A percentile compares a stretch with the other conserved stretches of the same genome.
Evolutionary conservation across 495 filamentous ascomycete species (phyloP).

Genomic region (Penicillium odoratum): DNA sequence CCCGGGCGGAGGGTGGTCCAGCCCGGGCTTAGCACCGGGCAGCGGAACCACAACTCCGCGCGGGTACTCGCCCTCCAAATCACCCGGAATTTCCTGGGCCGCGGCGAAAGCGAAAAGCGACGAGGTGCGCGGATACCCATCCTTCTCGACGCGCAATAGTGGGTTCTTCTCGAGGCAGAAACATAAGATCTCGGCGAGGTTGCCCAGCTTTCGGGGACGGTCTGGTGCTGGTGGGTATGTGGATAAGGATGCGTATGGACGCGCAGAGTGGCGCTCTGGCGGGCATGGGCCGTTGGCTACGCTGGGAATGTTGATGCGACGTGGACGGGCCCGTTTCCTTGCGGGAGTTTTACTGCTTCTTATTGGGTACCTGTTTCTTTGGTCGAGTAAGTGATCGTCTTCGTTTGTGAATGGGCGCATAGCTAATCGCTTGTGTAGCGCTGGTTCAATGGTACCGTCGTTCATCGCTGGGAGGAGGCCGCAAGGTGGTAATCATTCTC

Average conservation of each 20-base stretch:
- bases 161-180: conserved; percentile 82
- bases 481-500: conserved; percentile 90
- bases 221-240: conserved; percentile 48
- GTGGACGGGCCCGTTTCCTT: conserved; percentile 60
- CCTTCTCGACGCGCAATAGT: conserved; percentile 75
- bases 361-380: conserved; percentile 62
- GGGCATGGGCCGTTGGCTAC: conserved; percentile 32
- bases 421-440: conserved; percentile 21
- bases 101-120: conserved; percentile 74
- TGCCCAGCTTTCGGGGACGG: conserved; percentile 64
- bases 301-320: conserved; percentile 45
- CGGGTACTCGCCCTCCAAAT: conserved; percentile 40
- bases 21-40: conserved; percentile 70
- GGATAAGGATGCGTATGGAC: conserved; percentile 76
- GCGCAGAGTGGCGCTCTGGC: conserved; percentile 37
- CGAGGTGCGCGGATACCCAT: conserved; percentile 71
- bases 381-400: conserved; percentile 41
- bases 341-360: conserved; percentile 60
- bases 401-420: not conserved
- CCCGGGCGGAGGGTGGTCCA: conserved; percentile 82
- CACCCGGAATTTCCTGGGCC: conserved; percentile 70
- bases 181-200: conserved; percentile 67
- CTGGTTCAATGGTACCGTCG: conserved; percentile 52
- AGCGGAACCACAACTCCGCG: conserved; percentile 71
- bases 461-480: conserved; percentile 72